These are phyloP conservation scores for Trichothecium roseum DNA, from an alignment of 2,329 filamentous ascomycete genomes.

Conservation along the genomic window DNA sequence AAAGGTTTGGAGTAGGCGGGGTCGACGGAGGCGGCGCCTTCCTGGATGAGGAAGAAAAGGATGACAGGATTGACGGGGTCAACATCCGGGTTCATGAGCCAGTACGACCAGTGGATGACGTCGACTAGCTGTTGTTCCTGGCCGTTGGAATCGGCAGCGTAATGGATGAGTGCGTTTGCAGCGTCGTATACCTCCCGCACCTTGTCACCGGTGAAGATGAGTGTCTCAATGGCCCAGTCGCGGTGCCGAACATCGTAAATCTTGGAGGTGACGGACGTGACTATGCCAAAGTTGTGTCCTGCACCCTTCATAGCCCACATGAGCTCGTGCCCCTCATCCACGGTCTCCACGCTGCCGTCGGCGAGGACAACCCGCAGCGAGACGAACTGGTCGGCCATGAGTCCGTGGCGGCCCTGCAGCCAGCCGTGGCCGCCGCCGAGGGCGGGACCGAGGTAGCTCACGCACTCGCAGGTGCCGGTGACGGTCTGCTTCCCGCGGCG, in stretches of 20 bases:
- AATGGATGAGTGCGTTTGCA: conserved; percentile 36
- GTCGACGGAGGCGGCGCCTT: conserved; percentile 28
- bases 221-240: conserved; percentile 31
- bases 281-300: conserved; percentile 50
- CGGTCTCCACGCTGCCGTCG: conserved; percentile 28
- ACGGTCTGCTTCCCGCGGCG: conserved; percentile 38
- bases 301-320: conserved; percentile 49
- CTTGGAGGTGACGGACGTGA: conserved; percentile 36
- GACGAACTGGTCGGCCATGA: conserved; percentile 42
- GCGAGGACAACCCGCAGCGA: conserved; percentile 41
- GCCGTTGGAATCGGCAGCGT: conserved; percentile 31
- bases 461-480: conserved; percentile 42
- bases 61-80: conserved; percentile 32
- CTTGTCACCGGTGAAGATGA: conserved; percentile 36
- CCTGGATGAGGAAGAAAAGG: conserved; percentile 29
- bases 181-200: conserved; percentile 35
- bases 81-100: conserved; percentile 25
- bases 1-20: conserved; percentile 30
- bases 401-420: conserved; percentile 41
- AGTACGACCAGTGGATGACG: conserved; percentile 40
- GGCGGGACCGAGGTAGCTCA: conserved; percentile 35
- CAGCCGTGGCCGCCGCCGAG: conserved; percentile 49
- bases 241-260: conserved; percentile 32
- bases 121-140: conserved; percentile 30
- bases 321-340: conserved; percentile 34